phyloP scores from a whole-genome alignment of 192 early-diverging fungal genomes.

The Rhizophagus clarus region DNA sequence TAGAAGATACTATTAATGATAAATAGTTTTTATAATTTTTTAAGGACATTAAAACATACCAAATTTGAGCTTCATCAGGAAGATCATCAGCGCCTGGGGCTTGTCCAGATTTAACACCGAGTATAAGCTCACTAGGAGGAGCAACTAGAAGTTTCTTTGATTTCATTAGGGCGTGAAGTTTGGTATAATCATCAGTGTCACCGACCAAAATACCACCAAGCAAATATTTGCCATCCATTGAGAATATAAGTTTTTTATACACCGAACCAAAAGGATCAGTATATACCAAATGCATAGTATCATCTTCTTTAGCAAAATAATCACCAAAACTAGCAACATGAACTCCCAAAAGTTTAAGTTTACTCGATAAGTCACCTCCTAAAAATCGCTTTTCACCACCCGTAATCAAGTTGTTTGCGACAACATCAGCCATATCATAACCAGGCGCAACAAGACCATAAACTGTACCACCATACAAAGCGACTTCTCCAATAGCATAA shows the following conservation, averaged over 20 bases:
- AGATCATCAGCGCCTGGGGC: constrained; percentile 51
- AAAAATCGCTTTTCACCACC: constrained; percentile 19
- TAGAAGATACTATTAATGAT: not conserved
- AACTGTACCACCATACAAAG: constrained; percentile 41
- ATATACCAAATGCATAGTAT: constrained; percentile 43
- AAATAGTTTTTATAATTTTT: not conserved
- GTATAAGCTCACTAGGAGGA: constrained; percentile 59
- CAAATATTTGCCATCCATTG: constrained; percentile 63
- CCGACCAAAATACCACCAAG: constrained; percentile 73
- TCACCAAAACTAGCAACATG: constrained; percentile 72
- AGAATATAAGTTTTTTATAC: constrained; percentile 66
- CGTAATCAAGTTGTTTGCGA: constrained; percentile 53
- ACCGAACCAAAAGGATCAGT: constrained; percentile 56
- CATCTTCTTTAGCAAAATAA: constrained; percentile 54
- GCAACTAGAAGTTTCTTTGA: constrained; percentile 47
- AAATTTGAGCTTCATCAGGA: constrained; percentile 69
- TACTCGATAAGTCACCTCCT: constrained; percentile 65
- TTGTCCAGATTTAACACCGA: constrained; percentile 42
- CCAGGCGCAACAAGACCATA: constrained; percentile 70
- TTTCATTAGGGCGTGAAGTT: constrained; percentile 61
- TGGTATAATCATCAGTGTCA: constrained; percentile 68
- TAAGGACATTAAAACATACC: constrained; percentile 45
- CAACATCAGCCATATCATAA: constrained; percentile 72
- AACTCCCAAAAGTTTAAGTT: constrained; percentile 70
- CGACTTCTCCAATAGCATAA: constrained; percentile 69